Percentiles rank a stretch among this genome's conserved stretches.
phyloP scores from a whole-genome alignment of 768 basidiomycete species.

The Naganishia friedmannii region DNA sequence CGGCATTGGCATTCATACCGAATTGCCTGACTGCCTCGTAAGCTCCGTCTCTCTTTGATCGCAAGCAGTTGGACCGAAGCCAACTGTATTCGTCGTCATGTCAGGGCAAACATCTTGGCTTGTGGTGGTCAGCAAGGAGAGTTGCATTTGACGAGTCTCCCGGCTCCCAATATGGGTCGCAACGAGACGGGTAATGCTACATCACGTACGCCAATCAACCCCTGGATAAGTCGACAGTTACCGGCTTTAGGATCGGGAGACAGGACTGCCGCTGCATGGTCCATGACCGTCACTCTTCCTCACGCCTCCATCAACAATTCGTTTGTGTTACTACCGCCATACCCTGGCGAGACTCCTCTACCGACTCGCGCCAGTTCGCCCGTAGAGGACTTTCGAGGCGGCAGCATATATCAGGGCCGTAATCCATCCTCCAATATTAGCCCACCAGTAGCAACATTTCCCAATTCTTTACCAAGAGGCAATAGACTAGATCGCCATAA shows the following conservation, averaged over 20 bases:
- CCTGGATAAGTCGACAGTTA: constrained; percentile 8
- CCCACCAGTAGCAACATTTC: constrained; percentile 23
- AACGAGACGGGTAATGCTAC: neutral
- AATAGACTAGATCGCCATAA: neutral
- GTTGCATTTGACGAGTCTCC: constrained; percentile 43
- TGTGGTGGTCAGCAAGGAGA: constrained; percentile 51
- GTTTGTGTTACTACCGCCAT: constrained; percentile 42
- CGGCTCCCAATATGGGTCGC: constrained; percentile 25
- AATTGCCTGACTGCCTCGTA: constrained; percentile 38
- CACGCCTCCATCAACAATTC: constrained; percentile 49
- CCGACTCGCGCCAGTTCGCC: constrained; percentile 30
- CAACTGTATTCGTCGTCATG: too few relatives aligned
- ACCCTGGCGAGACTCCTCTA: constrained; percentile 21
- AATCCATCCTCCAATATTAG: neutral
- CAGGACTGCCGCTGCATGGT: constrained; percentile 29
- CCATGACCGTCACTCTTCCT: constrained; percentile 37
- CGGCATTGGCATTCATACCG: constrained; percentile 39
- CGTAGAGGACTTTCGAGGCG: neutral
- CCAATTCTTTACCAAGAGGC: constrained; percentile 23
- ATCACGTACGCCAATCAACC: neutral
- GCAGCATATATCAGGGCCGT: constrained; percentile 7
- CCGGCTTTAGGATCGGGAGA: constrained; percentile 2
- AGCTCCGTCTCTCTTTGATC: neutral
- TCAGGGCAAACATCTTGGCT: constrained; percentile 37
- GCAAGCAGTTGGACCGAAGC: neutral